Evolutionary conservation across 108 stramenopile species (phyloP), one percentile per base, ranked within the genome.

Genomic region (Nitzschia sp.): DNA sequence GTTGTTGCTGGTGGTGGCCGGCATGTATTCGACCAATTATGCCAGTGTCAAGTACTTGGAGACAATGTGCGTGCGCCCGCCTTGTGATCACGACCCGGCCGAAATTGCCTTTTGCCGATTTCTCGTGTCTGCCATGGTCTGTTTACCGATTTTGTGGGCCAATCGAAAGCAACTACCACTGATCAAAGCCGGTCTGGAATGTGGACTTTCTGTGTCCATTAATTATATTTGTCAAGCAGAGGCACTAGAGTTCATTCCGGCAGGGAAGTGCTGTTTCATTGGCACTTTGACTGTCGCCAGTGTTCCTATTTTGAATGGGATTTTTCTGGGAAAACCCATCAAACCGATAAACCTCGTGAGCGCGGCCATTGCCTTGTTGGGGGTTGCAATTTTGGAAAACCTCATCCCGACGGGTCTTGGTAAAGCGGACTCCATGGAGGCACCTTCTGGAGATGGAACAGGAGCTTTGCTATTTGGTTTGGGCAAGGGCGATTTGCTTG

Each of bases 221-320:
- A 64, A 64, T 57, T 74, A 67, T 36, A 41, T 74, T 32, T 31
- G 56, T 34, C 73, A 74, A 26, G 73, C 73, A 19, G 15, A 56
- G 50, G 65, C 63, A 3, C 34, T 74, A 16, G 63, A 62, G 36
- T 22, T 26, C 8, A 67, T 65, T 48, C 73, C 73, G 9, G 58
- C 61, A 2, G 53, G 73, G 19, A 74, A 65, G 19, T 61, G 76
- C 26, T 81, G 81, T 52, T 88, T 88, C 71, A 85, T 88, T 45
- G 80, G 84, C 67, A 64, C 77, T 44, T 64, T 88, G 22, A 66
- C 79, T 26, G 87, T 88, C 5, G 77, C 85, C 15, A 29, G 79
- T 41, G 87, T 88, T 19, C 87, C 84, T 3, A 19, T 85, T 23
- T 56, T 85, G n/a, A 74, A 80, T 32, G 50, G 29, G 9, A 29